Evolutionary conservation across 164 flowering plant species (phyloP).

Genomic region (Tetrastigma voinierianum): DNA sequence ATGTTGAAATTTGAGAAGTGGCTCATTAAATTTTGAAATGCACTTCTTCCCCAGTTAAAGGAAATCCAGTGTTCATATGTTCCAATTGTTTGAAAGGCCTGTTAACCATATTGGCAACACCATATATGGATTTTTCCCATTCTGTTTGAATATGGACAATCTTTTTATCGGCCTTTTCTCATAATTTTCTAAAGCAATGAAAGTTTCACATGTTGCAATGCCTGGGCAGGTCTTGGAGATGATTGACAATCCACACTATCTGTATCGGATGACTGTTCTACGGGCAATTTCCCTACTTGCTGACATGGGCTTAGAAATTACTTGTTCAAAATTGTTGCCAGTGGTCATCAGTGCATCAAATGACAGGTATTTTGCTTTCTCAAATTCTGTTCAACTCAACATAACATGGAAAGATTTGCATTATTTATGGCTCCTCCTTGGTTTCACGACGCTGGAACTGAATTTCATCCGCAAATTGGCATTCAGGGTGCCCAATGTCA

Average conservation of each 20-base stretch:
- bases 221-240: constrained; percentile 49
- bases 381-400: neutral
- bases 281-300: constrained; percentile 70
- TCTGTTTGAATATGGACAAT: too few species aligned
- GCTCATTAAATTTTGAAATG: too few species aligned
- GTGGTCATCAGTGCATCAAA: constrained; percentile 55
- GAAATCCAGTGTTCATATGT: too few species aligned
- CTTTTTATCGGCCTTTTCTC: too few species aligned
- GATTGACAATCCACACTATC: constrained; percentile 59
- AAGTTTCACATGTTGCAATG: too few species aligned
- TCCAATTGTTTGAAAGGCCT: too few species aligned
- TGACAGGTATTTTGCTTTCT: constrained; percentile 47
- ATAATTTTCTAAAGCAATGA: neutral
- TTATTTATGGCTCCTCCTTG: constrained; percentile 4
- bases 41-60: too few species aligned
- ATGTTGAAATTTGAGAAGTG: too few species aligned
- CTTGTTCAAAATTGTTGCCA: constrained; percentile 63
- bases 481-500: constrained; percentile 95
- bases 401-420: neutral
- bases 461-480: constrained; percentile 12
- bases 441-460: neutral
- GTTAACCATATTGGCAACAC: too few species aligned
- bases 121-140: too few species aligned
- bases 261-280: constrained; percentile 66
- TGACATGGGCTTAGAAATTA: constrained; percentile 71